Percentiles rank a stretch among this genome's conserved stretches.
Conservation (phyloP, 805 yeast genomes). For the Candida silvicultrix region DNA sequence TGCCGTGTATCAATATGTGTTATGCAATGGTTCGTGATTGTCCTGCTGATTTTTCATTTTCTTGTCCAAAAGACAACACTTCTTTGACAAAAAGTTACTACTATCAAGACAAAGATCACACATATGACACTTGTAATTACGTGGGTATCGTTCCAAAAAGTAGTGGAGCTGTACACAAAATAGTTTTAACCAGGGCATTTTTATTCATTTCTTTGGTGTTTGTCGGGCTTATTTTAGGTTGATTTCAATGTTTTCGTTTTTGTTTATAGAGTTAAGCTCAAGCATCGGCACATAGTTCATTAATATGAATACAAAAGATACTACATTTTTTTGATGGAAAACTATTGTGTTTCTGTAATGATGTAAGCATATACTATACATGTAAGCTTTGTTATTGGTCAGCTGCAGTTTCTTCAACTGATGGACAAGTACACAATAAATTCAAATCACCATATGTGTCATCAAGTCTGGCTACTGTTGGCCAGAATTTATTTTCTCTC, state of each 20-base stretch:
- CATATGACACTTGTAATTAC: conserved; percentile 34
- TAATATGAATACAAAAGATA: too few species aligned
- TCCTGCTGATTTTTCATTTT: conserved; percentile 68
- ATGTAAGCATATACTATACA: neutral
- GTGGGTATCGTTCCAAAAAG: conserved; percentile 23
- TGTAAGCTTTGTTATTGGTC: conserved; percentile 5
- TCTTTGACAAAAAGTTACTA: conserved; percentile 26
- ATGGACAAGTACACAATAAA: conserved; percentile 88
- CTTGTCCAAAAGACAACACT: conserved; percentile 49
- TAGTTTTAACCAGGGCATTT: neutral
- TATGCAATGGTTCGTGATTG: conserved; percentile 75
- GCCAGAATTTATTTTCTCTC: conserved; percentile 84
- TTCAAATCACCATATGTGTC: conserved; percentile 94
- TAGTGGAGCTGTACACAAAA: neutral
- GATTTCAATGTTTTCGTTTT: too few species aligned
- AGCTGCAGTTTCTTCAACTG: conserved; percentile 65
- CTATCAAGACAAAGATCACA: conserved; percentile 9
- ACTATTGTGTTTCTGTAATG: too few species aligned
- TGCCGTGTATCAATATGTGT: conserved; percentile 85
- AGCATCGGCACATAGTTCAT: too few species aligned
- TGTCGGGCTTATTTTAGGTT: neutral
- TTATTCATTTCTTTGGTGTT: neutral
- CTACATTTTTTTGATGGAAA: too few species aligned
- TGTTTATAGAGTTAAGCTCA: too few species aligned
- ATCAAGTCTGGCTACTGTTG: conserved; percentile 86